Evolutionary conservation across 352 stramenopile genomes (phyloP).

Genomic region (Saprolegnia diclina): DNA sequence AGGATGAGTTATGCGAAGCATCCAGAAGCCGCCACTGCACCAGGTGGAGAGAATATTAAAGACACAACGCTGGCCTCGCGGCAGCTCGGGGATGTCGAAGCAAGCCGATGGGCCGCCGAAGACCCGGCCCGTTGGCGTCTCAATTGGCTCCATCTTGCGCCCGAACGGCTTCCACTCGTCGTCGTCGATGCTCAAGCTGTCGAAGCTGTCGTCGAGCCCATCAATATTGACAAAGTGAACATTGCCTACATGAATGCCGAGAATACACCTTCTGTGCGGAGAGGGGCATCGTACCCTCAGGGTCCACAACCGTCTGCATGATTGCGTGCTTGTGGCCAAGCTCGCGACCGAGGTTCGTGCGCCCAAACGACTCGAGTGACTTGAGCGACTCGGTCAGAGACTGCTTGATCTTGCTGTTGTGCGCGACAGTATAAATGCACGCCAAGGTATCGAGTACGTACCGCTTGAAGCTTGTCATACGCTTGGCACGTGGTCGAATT

Average conservation of each 20-base stretch:
- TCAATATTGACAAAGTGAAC: conserved; percentile 78
- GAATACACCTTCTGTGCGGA: neutral
- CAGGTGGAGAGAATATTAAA: conserved; percentile 32
- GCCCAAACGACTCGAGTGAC: conserved; percentile 69
- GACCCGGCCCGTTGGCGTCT: neutral
- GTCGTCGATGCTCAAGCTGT: conserved; percentile 3
- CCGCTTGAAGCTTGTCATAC: neutral
- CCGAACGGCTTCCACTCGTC: conserved; percentile 10
- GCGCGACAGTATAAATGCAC: neutral
- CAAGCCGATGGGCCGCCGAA: conserved; percentile 30
- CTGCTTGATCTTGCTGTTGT: conserved; percentile 50
- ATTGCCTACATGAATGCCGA: conserved; percentile 35
- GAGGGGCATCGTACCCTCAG: conserved; percentile 37
- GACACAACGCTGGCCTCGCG: conserved; percentile 22
- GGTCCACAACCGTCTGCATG: conserved; percentile 52
- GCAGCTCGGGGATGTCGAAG: conserved; percentile 41
- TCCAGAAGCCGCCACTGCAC: neutral
- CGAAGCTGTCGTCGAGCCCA: conserved; percentile 29
- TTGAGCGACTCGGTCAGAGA: conserved; percentile 61
- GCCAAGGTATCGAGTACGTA: neutral
- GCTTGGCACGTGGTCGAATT: conserved; percentile 20
- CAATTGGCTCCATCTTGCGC: neutral
- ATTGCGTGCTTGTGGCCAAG: conserved; percentile 52
- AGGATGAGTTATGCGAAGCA: neutral
- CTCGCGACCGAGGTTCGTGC: conserved; percentile 62